Evolutionary conservation across 768 basidiomycete genomes (phyloP), one percentile per base, ranked within the genome.

Genomic region (Serendipita sp.): DNA sequence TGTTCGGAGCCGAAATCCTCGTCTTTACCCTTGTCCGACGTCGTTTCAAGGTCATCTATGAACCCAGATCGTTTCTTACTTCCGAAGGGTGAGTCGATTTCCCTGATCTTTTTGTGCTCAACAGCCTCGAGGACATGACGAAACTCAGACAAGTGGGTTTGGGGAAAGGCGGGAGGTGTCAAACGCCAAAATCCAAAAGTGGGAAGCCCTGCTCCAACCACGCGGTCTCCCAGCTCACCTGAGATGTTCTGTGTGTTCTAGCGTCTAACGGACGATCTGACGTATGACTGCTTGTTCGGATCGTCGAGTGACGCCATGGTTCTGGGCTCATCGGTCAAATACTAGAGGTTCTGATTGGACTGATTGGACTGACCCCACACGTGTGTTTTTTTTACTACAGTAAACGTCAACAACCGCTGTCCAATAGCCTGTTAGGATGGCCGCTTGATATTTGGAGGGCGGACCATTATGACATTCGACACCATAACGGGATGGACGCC

Each of bases 1-100:
- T 91, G 28, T 89, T 89, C 67, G 85, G 75, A 7, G 79, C 75
- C 3, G 88, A 94, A 74, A 73, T 97, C 63, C 78, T 71, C 3
- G 79, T 81, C 15, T 97, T 96, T 76, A 86, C 92, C n/a, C 65
- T 95, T 67, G 73, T 96, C 34, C 79, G 93, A 46, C 84, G 86
- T 10, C 85, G 83, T 71, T 96, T 98, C 80, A 88, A 86, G 67
- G 79, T 85, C 13, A 86, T 97, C 54, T 98, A 92, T 72, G 88
- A 92, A 70, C 94, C 93, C 0, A 78, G 92, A 64, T 88, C 91
- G 4, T 88, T 87, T 73, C 75, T 79, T 46, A 80, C 80, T 8
- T 67, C 76, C 3, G 75, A 77, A 64, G 70, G 72, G 76, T 80
- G 70, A 73, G 82, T 65, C 68, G 69, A 18, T 65, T 24, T 24